Percentiles rank a stretch among this genome's conserved stretches.
Conservation (phyloP, 1,139 yeast species). For the Magnusiomyces tetraspermus region DNA sequence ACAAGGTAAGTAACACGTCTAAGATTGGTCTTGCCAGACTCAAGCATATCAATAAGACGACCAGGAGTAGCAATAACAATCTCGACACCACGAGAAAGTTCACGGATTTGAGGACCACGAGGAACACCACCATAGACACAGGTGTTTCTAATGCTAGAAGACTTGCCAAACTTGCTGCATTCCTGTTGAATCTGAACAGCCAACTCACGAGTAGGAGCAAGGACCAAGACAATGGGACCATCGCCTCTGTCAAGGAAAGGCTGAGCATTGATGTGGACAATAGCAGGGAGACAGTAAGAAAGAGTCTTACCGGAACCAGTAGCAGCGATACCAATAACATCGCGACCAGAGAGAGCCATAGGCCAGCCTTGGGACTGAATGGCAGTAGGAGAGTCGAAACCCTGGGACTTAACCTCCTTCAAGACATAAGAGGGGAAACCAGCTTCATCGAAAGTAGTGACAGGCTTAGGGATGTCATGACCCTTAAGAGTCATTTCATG, state of each 20-base stretch:
- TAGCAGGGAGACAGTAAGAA: constrained; percentile 91
- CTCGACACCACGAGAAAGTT: constrained; percentile 89
- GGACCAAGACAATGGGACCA: constrained; percentile 91
- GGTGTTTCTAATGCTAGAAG: constrained; percentile 91
- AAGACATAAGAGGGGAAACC: constrained; percentile 94
- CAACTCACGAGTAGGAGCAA: constrained; percentile 98
- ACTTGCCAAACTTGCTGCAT: constrained; percentile 86
- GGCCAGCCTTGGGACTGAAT: constrained; percentile 99
- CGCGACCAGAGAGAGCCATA: constrained; percentile 97
- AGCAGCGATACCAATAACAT: constrained; percentile 97
- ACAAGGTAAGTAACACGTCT: constrained; percentile 95
- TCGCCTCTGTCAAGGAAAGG: constrained; percentile 87
- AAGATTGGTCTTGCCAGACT: constrained; percentile 86
- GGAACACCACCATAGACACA: constrained; percentile 99
- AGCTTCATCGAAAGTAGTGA: constrained; percentile 86
- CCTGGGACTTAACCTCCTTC: constrained; percentile 80
- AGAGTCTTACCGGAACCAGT: constrained; percentile 99
- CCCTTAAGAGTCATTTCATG: constrained; percentile 84
- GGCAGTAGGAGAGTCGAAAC: constrained; percentile 88
- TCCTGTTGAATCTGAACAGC: constrained; percentile 96
- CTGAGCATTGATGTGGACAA: constrained; percentile 96
- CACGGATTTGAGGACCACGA: constrained; percentile 94
- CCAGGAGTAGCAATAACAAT: constrained; percentile 96
- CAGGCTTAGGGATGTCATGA: constrained; percentile 85
- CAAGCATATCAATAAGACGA: constrained; percentile 95